A percentile compares a stretch with the other conserved stretches of the same genome.
Conservation (phyloP, 2,329 filamentous ascomycete species). For the Cercospora nicotianae region DNA sequence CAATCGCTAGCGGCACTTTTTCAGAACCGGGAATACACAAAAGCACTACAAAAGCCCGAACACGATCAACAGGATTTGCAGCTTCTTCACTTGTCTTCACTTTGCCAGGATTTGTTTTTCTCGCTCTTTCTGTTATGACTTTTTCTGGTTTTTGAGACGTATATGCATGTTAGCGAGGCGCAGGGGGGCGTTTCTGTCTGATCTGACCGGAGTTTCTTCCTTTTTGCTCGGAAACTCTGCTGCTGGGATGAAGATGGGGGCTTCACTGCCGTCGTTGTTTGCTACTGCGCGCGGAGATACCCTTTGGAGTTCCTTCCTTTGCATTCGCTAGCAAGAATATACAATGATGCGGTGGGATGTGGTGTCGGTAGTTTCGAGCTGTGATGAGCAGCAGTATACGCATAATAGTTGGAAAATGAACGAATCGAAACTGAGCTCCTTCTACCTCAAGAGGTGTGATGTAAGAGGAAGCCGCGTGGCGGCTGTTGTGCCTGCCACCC, state of each 20-base stretch:
- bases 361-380: not conserved
- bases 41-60: constrained; percentile 5
- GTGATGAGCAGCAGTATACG: not conserved
- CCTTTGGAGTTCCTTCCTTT: constrained; percentile 15
- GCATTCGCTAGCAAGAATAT: constrained; percentile 7
- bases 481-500: not conserved
- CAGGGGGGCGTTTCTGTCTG: constrained; percentile 24
- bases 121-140: not conserved
- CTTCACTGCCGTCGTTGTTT: constrained; percentile 12
- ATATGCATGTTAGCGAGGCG: constrained; percentile 26
- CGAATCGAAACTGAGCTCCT: not conserved
- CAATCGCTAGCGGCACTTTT: too few species aligned
- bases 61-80: constrained; percentile 2
- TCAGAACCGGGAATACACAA: not conserved
- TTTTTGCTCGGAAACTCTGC: constrained; percentile 3
- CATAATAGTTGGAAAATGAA: not conserved
- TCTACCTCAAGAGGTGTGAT: not conserved
- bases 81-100: constrained; percentile 4
- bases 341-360: not conserved
- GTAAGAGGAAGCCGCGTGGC: not conserved
- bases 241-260: constrained; percentile 19
- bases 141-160: not conserved
- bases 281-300: constrained; percentile 22
- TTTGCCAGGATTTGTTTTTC: not conserved
- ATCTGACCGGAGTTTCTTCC: constrained; percentile 11